Base-by-base conservation (phyloP, 164 flowering plant genomes). In the Euptelea pleiosperma region DNA sequence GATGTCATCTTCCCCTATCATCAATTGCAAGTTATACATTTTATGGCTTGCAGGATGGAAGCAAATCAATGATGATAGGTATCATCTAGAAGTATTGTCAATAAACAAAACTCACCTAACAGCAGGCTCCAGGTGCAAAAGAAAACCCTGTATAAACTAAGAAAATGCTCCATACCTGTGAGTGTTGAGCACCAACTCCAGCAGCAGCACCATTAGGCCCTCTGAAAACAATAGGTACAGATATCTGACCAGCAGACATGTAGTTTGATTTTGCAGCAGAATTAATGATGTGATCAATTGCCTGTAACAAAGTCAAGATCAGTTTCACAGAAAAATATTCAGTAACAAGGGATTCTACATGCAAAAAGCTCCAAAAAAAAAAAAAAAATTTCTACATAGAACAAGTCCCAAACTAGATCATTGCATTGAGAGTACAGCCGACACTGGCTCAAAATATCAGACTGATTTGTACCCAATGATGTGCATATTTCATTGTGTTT, bases 181-280 rank as follows among this genome's bases (percentile, higher is more conserved):
- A 94, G 69, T 94, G 99, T 61, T 94, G 99, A 28, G 99, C 99
- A 69, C 93, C 99, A 78, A 94, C 99, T 63, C 99, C 99, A 62
- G 97, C 91, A 62, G 99, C 99, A 65, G 96, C 95, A 52, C 99
- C 97, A 79, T 94, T 94, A 45, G 97, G 97, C 31, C 96, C 99
- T 77, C 99, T 83, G 58, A 94, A 94, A 57, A 91, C 99, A 65
- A 94, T 89, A 9, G 99, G 97, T 11, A 91, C 99, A 36, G 64
- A 31, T 52, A 94, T 77, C 57, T 85, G 89, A 24, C 96, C 96
- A 62, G 95, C 86, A 59, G 99, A 94, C 99, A 94, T 94, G 67
- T 94, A 94, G 75, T 79, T 76, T 52, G 93, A 72, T 63, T 94
- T 94, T 40, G 96, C 99, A 65, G 99, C 97, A 67, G 99, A 94